Base-by-base conservation (phyloP, 1,139 yeast genomes). In the Suhomyces ambrosiae region DNA sequence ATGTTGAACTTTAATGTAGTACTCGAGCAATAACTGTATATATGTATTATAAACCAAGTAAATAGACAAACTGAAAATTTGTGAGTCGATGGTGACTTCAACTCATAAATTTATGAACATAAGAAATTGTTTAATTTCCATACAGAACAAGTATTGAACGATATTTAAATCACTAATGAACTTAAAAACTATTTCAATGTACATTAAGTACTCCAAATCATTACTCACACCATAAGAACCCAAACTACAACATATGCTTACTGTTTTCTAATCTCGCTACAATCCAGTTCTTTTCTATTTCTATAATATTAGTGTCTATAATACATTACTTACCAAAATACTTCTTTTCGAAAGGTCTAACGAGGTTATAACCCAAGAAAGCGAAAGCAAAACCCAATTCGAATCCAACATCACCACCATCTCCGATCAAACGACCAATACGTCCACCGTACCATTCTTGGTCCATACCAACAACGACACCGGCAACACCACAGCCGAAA, bases 331-430 rank as follows among this genome's bases (percentile, higher is more conserved):
- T 18, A 18, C 86, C 85, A 42, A 70, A 60, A 59, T 81, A 82
- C 60, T 82, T 82, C 61, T 70, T 64, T 65, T 89, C 97, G 15
- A 86, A 56, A 44, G 83, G 83, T 61, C 97, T 76, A 28, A 74
- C 62, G 24, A 70, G 31, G 54, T 81, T 77, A 63, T 66, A 86
- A 14, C 75, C 82, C 45, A 87, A 58, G 49, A 84, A 80, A 12
- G 94, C 69, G 59, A 89, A 89, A 3, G 68, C 78, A 46, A 76
- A 74, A 26, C 83, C 87, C 47, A 90, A 69, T 65, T 86, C 95
- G 53, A 86, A 86, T 26, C 96, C 96, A 53, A 89, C 75, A 61
- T 89, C 97, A 49, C 90, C 96, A 54, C 95, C 94, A 2, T 57
- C 68, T 41, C 94, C 95, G 53, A 86, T 81, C 45, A 62, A 49